Evolutionary conservation across 2,329 filamentous ascomycete species (phyloP), one percentile per base, ranked within the genome.

Genomic region (Epicoccum nigrum): DNA sequence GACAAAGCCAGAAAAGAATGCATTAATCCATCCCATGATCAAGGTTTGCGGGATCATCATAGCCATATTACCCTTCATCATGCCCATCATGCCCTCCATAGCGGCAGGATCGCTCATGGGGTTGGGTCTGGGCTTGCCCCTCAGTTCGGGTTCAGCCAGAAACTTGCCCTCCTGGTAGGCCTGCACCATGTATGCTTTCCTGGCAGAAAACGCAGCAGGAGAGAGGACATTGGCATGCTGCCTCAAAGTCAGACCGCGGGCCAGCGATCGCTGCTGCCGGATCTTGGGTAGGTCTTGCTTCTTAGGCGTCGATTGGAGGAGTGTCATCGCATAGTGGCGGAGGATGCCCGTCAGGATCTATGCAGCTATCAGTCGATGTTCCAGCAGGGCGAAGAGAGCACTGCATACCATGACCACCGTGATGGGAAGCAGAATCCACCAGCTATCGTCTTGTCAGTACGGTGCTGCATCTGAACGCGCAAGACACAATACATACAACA

Each of bases 51-150:
- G 94, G 51, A 99, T 91, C 80, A 99, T 97, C 94, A 97, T 99
- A 59, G 94, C 93, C 89, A 99, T 96, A 72, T 99, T 96, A 51
- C 92, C 92, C 84, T 99, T 99, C 90, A 99, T 96, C 91, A 96
- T 96, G 63, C 94, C 93, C 94, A 99, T 99, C 94, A 99, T 99
- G 63, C 92, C 93, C 71, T 99, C 95, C 94, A 99, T 99, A 51
- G 90, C 91, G 39, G 88, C 88, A 17, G 95, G 95, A 73, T 99
- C 94, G 9, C 88, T 90, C 85, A 99, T 92, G 4, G 94, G 94
- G 76, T 97, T 99, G 30, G 90, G 86, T 16, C 92, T 88, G 3
- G 92, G 88, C 76, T 97, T 90, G 44, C 92, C 92, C 70, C 89
- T 87, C 67, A 81, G 85, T 46, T 94, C 90, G 1, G 92, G 92